These are phyloP conservation scores for Theileria orientalis DNA, from an alignment of 169 alveolate species.

Conservation along the genomic window DNA sequence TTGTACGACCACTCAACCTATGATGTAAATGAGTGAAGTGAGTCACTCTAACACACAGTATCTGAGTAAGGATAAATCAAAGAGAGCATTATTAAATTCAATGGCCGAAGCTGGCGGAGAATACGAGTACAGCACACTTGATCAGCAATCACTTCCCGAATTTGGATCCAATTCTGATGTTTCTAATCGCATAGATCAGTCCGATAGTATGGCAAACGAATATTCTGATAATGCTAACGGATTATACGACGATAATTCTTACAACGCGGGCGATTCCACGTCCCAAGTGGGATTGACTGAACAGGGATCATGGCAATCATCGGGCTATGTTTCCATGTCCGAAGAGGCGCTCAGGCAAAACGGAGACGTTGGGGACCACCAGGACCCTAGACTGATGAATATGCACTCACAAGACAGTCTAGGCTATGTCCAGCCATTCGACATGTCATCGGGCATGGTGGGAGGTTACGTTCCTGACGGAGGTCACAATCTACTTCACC, in stretches of 20 bases:
- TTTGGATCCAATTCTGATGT: slow-evolving; percentile 16
- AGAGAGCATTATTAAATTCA: slow-evolving; percentile 9
- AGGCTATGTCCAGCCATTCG: slow-evolving; percentile 22
- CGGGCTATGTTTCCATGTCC: slow-evolving; percentile 37
- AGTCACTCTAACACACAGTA: slow-evolving; percentile 6
- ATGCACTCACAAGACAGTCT: neutral
- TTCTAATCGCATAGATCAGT: slow-evolving; percentile 47
- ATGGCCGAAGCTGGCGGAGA: slow-evolving; percentile 29
- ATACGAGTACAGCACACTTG: slow-evolving; percentile 31
- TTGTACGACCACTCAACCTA: too few relatives aligned
- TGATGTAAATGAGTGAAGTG: slow-evolving; percentile 8
- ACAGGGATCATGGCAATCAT: slow-evolving; percentile 38
- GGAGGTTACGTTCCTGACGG: slow-evolving; percentile 24
- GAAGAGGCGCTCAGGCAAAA: slow-evolving; percentile 50
- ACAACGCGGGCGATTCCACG: slow-evolving; percentile 18
- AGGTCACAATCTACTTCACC: slow-evolving; percentile 38
- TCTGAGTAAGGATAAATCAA: slow-evolving; percentile 1
- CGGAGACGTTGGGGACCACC: slow-evolving; percentile 51
- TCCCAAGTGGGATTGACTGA: slow-evolving; percentile 32
- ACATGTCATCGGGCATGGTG: slow-evolving; percentile 45
- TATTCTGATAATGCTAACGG: slow-evolving; percentile 22
- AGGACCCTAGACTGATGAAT: slow-evolving; percentile 37
- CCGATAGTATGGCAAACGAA: slow-evolving; percentile 38
- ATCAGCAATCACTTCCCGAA: slow-evolving; percentile 13
- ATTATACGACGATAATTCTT: slow-evolving; percentile 31